Evolutionary conservation across 2,329 filamentous ascomycete species (phyloP), one percentile per base, ranked within the genome.

Genomic region (Raffaelea arxii): DNA sequence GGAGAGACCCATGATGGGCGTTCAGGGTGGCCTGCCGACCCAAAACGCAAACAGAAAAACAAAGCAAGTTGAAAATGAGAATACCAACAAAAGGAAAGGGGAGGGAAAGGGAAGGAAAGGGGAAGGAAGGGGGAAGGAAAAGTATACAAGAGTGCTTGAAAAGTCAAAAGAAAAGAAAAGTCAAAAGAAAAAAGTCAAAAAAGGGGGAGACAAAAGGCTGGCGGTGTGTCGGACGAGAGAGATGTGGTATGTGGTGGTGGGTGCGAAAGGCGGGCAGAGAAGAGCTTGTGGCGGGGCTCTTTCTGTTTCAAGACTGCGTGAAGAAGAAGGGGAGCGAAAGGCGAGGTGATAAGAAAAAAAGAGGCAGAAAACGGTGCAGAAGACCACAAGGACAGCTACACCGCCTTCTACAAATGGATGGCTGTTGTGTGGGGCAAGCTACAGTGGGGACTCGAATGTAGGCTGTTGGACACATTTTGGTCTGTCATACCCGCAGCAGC

Each of bases 1-100:
- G 54, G 89, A 94, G 65, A 84, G 72, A 58, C 80, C 84, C 88
- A 95, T 95, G 58, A 65, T 81, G 72, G 66, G 47, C 46, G 27
- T 18, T 24, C 40, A 23, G 24, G 32, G 35, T 40, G 23, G 25
- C 21, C n/a, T n/a, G n/a, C n/a, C n/a, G n/a, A n/a, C n/a, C n/a
- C n/a, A n/a, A n/a, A n/a, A n/a, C 19, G 25, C 19, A 23, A 21
- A 38, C 10, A 41, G 39, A 24, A 12, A 41, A 19, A n/a, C n/a
- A n/a, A n/a, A n/a, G n/a, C n/a, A n/a, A n/a, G n/a, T n/a, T n/a
- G n/a, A n/a, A n/a, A n/a, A n/a, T n/a, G n/a, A n/a, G n/a, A n/a
- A n/a, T n/a, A n/a, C n/a, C n/a, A n/a, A n/a, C n/a, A n/a, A n/a
- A n/a, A n/a, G n/a, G n/a, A 12, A 35, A 23, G 21, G 24, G 25